A percentile compares a stretch with the other conserved stretches of the same genome.
Conservation (phyloP, 1,284 basidiomycete species). For the Mrakiaceae sp. region DNA sequence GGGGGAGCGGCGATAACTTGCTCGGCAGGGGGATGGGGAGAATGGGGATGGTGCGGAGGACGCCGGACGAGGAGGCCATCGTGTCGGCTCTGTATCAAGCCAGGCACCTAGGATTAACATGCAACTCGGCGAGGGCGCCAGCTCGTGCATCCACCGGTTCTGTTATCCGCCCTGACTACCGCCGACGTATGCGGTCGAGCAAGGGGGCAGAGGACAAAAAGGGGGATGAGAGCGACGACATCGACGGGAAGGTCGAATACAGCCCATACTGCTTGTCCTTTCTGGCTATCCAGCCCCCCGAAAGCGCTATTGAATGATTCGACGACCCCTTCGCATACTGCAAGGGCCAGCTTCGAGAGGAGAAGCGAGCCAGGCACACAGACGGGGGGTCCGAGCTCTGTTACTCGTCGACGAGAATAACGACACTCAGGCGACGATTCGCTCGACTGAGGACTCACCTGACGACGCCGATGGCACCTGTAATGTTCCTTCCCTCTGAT, state of each 20-base stretch:
- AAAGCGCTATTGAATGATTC: too few species aligned
- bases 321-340: background rate
- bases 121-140: too few species aligned
- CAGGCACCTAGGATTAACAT: background rate
- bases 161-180: too few species aligned
- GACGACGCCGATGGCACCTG: constrained; percentile 2
- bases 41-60: constrained; percentile 7
- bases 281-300: too few species aligned
- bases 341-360: background rate
- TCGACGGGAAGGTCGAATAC: background rate
- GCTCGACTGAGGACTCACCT: background rate
- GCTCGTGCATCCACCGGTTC: too few species aligned
- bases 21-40: constrained; percentile 3
- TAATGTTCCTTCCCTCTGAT: background rate
- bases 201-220: background rate
- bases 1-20: background rate
- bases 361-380: background rate
- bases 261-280: too few species aligned
- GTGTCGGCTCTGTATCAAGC: background rate
- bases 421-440: too few species aligned
- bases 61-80: background rate
- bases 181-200: background rate
- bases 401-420: too few species aligned
- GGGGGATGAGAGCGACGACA: background rate
- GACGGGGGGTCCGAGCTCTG: too few species aligned